Base-by-base conservation (phyloP, 306 rosid genomes). In the Inga oerstediana region DNA sequence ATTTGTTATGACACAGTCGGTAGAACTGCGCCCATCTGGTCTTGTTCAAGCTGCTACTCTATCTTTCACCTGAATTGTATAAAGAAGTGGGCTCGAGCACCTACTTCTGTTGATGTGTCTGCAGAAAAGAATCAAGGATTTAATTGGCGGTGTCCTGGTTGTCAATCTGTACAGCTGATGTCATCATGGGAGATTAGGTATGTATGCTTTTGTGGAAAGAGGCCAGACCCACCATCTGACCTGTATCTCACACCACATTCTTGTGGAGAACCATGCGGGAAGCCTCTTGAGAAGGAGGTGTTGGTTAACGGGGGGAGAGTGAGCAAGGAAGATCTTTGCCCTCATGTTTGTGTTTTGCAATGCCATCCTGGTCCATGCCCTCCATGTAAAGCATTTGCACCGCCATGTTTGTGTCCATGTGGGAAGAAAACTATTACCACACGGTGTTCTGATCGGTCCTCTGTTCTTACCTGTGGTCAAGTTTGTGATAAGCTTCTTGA, bases 281-380 rank as follows among this genome's bases (percentile, higher is more conserved):
- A 93, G 90, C 91, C 90, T 51, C 94, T 95, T 39, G 95, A 89
- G 86, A 93, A 71, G 86, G 94, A 90, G 80, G 74, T 85, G 49
- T 58, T 82, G 39, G 87, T 80, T 66, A 59, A 49, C 48, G 94
- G 91, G 54, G 88, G 77, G 82, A 87, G 88, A 54, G 88, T 72
- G 81, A 88, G 85, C 75, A 83, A 79, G 88, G 98, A 90, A 58
- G 93, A 91, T 79, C 90, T 86, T 84, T 95, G 98, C 74, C 97
- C 98, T 37, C 98, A 95, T 90, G 54, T 74, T 85, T 95, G 98
- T 87, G 98, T 95, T 82, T 87, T 95, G 95, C 98, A 92, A 84
- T 95, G 98, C 85, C 98, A 95, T 83, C 98, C 98, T 2, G 98
- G 98, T 72, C 98, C 98, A 11, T 95, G 98, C 86, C 98, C 98